Conservation (phyloP, 2,329 filamentous ascomycete species). For the Trichoderma sp. region DNA sequence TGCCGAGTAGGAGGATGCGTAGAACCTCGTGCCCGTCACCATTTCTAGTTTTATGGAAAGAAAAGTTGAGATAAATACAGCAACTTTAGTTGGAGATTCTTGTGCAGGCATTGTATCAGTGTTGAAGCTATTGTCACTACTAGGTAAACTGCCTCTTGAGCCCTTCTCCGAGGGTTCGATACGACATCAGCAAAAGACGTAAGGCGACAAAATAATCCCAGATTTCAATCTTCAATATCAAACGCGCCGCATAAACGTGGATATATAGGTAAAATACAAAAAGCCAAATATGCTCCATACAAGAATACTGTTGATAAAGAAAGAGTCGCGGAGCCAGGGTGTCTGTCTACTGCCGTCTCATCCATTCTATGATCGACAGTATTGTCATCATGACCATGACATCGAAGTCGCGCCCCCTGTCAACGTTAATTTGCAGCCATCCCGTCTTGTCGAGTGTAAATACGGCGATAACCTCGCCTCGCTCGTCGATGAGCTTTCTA, state of each 20-base stretch:
- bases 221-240: background rate
- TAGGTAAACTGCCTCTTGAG: background rate
- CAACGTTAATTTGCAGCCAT: slow-evolving; percentile 22
- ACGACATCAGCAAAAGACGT: background rate
- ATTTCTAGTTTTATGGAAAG: background rate
- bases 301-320: background rate
- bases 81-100: background rate
- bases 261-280: background rate
- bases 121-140: background rate
- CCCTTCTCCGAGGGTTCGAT: background rate
- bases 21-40: background rate
- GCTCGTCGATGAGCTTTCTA: slow-evolving; percentile 21
- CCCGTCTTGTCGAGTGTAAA: slow-evolving; percentile 21
- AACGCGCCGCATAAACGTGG: background rate
- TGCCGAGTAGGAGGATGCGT: background rate
- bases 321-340: background rate
- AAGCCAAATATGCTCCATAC: background rate
- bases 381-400: slow-evolving; percentile 21
- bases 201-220: background rate
- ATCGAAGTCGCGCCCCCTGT: slow-evolving; percentile 21
- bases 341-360: slow-evolving; percentile 10
- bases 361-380: slow-evolving; percentile 21
- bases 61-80: background rate
- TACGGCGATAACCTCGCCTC: slow-evolving; percentile 19
- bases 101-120: background rate